Percentiles rank a stretch among this genome's conserved stretches.
Evolutionary conservation across 176 grass and related monocot species (phyloP).

Genomic region (Aechmea fasciata): DNA sequence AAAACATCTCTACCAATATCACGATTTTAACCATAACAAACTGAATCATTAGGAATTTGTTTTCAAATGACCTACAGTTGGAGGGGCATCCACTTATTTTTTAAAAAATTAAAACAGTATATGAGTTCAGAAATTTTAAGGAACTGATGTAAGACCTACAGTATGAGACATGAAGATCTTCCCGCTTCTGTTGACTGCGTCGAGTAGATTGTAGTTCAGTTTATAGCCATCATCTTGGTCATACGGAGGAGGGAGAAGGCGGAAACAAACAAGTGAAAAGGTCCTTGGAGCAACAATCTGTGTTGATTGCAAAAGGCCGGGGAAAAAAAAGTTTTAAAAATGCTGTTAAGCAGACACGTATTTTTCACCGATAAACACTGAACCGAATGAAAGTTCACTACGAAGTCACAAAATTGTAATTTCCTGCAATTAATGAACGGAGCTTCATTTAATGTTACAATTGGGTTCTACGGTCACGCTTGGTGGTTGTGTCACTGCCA

Average conservation of each 20-base stretch:
- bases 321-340: background rate
- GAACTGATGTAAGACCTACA: conserved; percentile 17
- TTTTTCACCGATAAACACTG: background rate
- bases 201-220: conserved; percentile 45
- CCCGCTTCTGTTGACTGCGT: conserved; percentile 39
- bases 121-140: background rate
- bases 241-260: conserved; percentile 29
- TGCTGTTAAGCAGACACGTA: background rate
- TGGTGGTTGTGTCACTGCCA: too few relatives aligned
- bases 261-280: conserved; percentile 66
- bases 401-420: too few relatives aligned
- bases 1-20: too few relatives aligned
- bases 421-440: too few relatives aligned
- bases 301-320: background rate
- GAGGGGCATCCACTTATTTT: too few relatives aligned
- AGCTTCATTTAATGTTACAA: too few relatives aligned
- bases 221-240: conserved; percentile 40
- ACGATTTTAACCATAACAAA: too few relatives aligned
- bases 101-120: background rate
- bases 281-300: conserved; percentile 39
- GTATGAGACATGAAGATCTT: conserved; percentile 66
- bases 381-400: too few relatives aligned
- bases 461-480: too few relatives aligned
- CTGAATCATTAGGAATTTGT: too few relatives aligned
- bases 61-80: too few relatives aligned